Evolutionary conservation across 1,284 basidiomycete genomes (phyloP).

Genomic region (Flammula alnicola): DNA sequence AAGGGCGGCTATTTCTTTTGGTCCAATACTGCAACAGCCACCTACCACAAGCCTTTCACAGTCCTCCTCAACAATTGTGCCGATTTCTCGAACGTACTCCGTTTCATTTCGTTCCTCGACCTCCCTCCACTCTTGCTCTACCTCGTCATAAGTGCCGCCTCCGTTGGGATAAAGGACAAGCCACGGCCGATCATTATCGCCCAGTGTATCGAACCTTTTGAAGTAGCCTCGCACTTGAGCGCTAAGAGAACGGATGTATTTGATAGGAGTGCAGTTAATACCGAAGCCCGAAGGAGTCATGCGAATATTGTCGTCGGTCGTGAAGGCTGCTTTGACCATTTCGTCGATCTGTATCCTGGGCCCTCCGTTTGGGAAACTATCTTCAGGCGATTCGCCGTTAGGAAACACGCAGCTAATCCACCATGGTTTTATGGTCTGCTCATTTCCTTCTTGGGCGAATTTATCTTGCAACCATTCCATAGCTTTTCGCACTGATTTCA

Average conservation of each 20-base stretch:
- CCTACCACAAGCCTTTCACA: constrained; percentile 53
- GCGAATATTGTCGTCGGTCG: constrained; percentile 1
- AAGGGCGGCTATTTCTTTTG: constrained; percentile 52
- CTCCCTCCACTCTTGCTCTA: constrained; percentile 50
- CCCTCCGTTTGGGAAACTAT: constrained; percentile 27
- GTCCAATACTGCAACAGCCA: constrained; percentile 73
- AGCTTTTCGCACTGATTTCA: constrained; percentile 67
- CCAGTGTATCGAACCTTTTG: constrained; percentile 12
- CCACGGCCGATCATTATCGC: constrained; percentile 42
- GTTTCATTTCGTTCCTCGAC: constrained; percentile 15
- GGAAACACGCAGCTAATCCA: constrained; percentile 81
- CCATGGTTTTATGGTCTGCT: constrained; percentile 58
- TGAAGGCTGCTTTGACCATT: constrained; percentile 28
- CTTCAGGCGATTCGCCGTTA: constrained; percentile 53
- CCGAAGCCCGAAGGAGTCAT: constrained; percentile 41
- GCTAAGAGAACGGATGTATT: constrained; percentile 42
- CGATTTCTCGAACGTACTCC: background rate
- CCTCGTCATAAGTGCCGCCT: constrained; percentile 47
- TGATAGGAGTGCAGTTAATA: constrained; percentile 70
- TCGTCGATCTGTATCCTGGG: constrained; percentile 24
- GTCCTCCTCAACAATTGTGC: constrained; percentile 49
- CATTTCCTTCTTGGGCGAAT: constrained; percentile 22
- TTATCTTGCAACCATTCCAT: constrained; percentile 44
- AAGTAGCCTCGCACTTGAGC: constrained; percentile 35
- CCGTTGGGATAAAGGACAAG: constrained; percentile 80